Base-by-base conservation (phyloP, 306 rosid species). In the Cajanus cajan region DNA sequence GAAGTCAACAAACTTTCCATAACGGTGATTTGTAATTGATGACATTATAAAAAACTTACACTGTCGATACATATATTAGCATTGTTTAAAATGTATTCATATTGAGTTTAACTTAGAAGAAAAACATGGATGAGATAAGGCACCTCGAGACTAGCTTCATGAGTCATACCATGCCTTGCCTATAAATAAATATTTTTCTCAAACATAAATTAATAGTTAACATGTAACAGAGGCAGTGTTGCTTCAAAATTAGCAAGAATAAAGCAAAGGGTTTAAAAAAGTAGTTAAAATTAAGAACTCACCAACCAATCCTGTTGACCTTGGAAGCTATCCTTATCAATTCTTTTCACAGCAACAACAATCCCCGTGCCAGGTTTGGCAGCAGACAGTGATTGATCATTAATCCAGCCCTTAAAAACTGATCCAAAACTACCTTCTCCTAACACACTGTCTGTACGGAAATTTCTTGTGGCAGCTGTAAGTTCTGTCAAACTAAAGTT, bases 371-470 rank as follows among this genome's bases (percentile, higher is more conserved):
- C 90, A 13, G 91, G 89, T 64, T 84, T 90, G 50, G 89, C 34
- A 78, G 94, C 85, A 48, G 84, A 80, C 13, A 83, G 43, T 15
- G 89, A 80, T 44, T 82, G 67, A 36, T 86, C 88, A 73, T 90
- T 90, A 69, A 90, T 86, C 91, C 94, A 88, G n/a, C 94, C 94
- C 67, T 88, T 90, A 74, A 74, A 90, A 63, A 90, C 94, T 4
- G 90, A 86, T 10, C 91, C 88, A 62, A 88, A 84, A 47, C 78
- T 88, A 16, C 84, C 84, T 68, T 84, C 88, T 71, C 90, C 89
- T 61, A 90, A 72, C 66, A 84, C 89, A 74, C 80, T 82, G 57
- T 87, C 87, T 10, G 81, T 86, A 36, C 90, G 84, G 64, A 90
- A 90, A 83, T 90, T 88, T 74, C 90, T 65, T 9, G 94, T 90